Evolutionary conservation across 345 rosid species (phyloP).

Genomic region (Citrus sp.): DNA sequence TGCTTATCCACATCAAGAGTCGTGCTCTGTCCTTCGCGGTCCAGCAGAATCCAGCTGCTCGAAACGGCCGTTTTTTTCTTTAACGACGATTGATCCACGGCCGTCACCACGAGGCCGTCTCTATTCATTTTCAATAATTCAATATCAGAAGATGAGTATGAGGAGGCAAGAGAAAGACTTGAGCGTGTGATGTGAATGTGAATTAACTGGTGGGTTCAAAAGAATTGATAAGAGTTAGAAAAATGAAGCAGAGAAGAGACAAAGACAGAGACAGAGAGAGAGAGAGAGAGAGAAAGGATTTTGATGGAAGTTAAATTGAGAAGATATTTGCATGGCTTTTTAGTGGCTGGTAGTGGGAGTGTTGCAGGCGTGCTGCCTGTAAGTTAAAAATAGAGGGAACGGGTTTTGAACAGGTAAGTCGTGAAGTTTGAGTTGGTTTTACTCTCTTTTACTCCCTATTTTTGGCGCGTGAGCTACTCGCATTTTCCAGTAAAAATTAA

Average conservation of each 20-base stretch:
- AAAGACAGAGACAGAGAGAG: not conserved
- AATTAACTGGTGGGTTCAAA: not conserved
- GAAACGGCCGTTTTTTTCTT: conserved; percentile 43
- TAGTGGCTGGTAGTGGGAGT: not conserved
- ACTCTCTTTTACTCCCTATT: conserved; percentile 5
- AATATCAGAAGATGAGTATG: not conserved
- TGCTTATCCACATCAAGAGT: conserved; percentile 50
- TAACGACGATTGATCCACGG: conserved; percentile 21
- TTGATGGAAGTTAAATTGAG: not conserved
- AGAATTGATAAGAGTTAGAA: too few species aligned
- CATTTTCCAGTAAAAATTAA: too few species aligned
- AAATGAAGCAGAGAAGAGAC: not conserved
- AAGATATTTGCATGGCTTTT: conserved; percentile 16
- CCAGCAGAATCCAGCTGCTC: conserved; percentile 42
- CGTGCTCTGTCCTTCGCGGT: conserved; percentile 29
- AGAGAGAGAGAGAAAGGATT: not conserved
- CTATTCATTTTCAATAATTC: conserved; percentile 4
- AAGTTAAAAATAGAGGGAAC: conserved; percentile 24
- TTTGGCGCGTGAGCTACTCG: conserved; percentile 21
- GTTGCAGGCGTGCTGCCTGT: not conserved
- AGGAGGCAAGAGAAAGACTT: not conserved
- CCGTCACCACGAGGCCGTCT: conserved; percentile 14
- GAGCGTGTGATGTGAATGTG: too few species aligned
- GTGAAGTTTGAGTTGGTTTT: not conserved
- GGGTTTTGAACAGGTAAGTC: conserved; percentile 12